phyloP scores from a whole-genome alignment of 176 grass and related monocot genomes.

The Elaeis guineensis region DNA sequence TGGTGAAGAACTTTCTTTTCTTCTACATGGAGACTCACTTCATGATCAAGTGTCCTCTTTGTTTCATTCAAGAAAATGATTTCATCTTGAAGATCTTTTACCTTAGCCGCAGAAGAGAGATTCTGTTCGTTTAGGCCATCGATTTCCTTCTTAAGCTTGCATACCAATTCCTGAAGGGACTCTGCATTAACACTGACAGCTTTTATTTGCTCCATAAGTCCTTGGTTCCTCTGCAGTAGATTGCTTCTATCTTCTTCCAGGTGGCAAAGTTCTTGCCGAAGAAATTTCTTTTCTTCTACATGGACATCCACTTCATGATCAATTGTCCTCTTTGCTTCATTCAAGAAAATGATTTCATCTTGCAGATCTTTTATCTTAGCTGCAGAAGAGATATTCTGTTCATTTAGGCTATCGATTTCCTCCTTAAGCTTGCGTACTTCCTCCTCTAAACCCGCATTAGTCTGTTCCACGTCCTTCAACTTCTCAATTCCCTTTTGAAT shows the following conservation, averaged over 20 bases:
- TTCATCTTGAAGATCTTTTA: not conserved
- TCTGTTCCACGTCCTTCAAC: slow-evolving; percentile 35
- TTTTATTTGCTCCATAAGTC: too few species aligned
- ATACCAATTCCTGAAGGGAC: not conserved
- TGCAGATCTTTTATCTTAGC: slow-evolving; percentile 9
- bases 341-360: slow-evolving; percentile 5
- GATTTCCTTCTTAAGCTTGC: not conserved
- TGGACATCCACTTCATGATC: slow-evolving; percentile 10
- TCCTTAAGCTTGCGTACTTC: slow-evolving; percentile 54
- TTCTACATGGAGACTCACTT: not conserved
- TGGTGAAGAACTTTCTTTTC: not conserved
- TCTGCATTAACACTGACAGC: not conserved
- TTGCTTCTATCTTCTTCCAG: not conserved
- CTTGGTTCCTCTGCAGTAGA: too few species aligned
- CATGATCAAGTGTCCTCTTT: not conserved
- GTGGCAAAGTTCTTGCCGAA: slow-evolving; percentile 8
- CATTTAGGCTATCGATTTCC: slow-evolving; percentile 22
- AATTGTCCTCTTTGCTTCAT: slow-evolving; percentile 8
- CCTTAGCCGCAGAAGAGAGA: not conserved
- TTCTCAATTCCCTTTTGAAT: slow-evolving; percentile 38
- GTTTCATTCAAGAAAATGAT: not conserved
- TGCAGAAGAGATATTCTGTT: not conserved
- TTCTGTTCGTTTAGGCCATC: not conserved
- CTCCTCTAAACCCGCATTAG: slow-evolving; percentile 40
- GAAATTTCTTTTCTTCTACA: slow-evolving; percentile 8